Base-by-base conservation (phyloP, 2,329 filamentous ascomycete genomes). In the Hypoxylon sp. region DNA sequence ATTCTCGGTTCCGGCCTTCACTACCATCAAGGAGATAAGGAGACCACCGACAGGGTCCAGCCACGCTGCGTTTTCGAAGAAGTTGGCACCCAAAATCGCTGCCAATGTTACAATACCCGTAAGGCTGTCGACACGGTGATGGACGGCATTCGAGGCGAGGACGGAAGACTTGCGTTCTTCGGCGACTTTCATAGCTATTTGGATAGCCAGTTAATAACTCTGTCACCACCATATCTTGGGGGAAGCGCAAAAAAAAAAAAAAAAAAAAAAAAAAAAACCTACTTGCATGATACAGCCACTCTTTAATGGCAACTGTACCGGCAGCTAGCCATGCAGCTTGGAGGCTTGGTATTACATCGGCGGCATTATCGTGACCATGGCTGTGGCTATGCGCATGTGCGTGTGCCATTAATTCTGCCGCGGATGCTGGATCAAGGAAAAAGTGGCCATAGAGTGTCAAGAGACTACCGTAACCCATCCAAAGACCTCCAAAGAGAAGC, bases 231-330 rank as follows among this genome's bases (percentile, higher is more conserved):
- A 43, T 7, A 25, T 8, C 8, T 45, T 2, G 1, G 5, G 29
- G 7, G 12, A 27, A n/a, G 12, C n/a, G n/a, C n/a, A n/a, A n/a
- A n/a, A n/a, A n/a, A n/a, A n/a, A n/a, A n/a, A n/a, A n/a, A n/a
- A n/a, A n/a, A n/a, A n/a, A n/a, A n/a, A 14, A 48, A 51, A 53
- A 23, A 21, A 14, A 21, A 34, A n/a, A 88, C 92, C 84, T 88
- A 96, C 95, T 99, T 69, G 95, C 93, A 83, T 91, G 90, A 77
- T 98, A 99, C 25, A 99, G 83, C 93, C 94, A 99, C 80, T 99
- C 96, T 81, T 99, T 99, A 74, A 98, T 83, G 25, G 93, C 79
- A 61, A 99, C 96, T 1, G 93, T 97, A 19, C 93, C 95, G 41
- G 88, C 91, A 34, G 96, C 95, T 64, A 99, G 82, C 96, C 96